Conservation (phyloP, 1,139 yeast species). For the Hanseniaspora gamundiae region DNA sequence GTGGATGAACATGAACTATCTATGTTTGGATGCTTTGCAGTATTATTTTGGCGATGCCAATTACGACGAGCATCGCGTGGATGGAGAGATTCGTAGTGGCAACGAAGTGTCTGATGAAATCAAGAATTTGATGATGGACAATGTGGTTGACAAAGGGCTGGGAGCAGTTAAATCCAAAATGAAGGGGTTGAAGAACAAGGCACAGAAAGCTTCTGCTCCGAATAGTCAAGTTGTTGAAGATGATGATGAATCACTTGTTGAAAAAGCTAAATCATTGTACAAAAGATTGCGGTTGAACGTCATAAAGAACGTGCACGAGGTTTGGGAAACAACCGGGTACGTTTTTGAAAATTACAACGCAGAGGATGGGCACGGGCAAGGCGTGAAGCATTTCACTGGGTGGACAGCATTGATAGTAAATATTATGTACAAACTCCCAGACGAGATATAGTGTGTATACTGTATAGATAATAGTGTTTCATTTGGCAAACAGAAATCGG, state of each 20-base stretch:
- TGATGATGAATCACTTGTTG: no score
- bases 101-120: conserved; percentile 8
- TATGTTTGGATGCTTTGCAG: conserved; percentile 58
- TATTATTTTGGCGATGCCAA: conserved; percentile 34
- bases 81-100: conserved; percentile 9
- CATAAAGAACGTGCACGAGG: conserved; percentile 51
- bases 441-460: conserved; percentile 12
- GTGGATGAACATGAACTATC: conserved; percentile 86
- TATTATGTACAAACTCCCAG: conserved; percentile 70
- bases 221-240: neutral
- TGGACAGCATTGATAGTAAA: conserved; percentile 81
- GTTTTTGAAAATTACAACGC: conserved; percentile 92
- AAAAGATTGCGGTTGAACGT: conserved; percentile 48
- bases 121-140: neutral
- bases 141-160: conserved; percentile 2
- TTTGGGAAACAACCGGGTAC: conserved; percentile 34
- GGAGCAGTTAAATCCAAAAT: conserved; percentile 14
- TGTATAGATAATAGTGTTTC: conserved; percentile 5
- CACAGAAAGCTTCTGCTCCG: neutral
- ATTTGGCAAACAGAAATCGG: no score
- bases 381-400: conserved; percentile 85
- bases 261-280: conserved; percentile 39
- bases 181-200: conserved; percentile 9
- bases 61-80: conserved; percentile 8
- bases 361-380: conserved; percentile 57